These are phyloP conservation scores for Starmera quercuum DNA, from an alignment of 805 yeast genomes.

Conservation along the genomic window DNA sequence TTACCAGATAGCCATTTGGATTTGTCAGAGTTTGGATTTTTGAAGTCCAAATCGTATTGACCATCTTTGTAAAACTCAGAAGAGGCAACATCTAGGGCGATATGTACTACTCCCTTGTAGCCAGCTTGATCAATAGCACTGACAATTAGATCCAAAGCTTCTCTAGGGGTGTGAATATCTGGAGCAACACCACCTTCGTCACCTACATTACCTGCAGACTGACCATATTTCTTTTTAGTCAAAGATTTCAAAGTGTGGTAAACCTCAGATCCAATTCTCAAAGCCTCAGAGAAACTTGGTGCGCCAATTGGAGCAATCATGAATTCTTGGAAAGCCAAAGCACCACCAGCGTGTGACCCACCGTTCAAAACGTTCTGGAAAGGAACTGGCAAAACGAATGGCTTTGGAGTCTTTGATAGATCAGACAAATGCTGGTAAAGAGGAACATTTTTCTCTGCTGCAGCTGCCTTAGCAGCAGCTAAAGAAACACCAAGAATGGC, in stretches of 20 bases:
- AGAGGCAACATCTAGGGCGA: conserved; percentile 95
- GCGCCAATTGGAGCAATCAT: conserved; percentile 98
- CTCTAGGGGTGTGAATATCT: conserved; percentile 88
- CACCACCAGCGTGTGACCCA: conserved; percentile 99
- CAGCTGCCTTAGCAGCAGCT: conserved; percentile 97
- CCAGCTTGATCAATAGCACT: conserved; percentile 91
- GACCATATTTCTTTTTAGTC: conserved; percentile 94
- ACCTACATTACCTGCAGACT: conserved; percentile 99
- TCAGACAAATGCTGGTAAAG: conserved; percentile 87
- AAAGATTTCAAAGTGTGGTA: conserved; percentile 93
- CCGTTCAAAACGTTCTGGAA: conserved; percentile 99
- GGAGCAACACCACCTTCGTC: conserved; percentile 99
- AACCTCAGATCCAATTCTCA: conserved; percentile 96
- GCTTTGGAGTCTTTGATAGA: conserved; percentile 61
- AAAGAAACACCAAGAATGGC: conserved; percentile 97
- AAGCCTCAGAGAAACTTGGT: conserved; percentile 84
- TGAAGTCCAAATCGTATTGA: conserved; percentile 96
- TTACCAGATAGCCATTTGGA: conserved; percentile 87
- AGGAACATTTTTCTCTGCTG: conserved; percentile 91
- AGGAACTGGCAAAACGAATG: conserved; percentile 96
- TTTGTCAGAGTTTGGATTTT: conserved; percentile 88
- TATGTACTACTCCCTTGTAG: conserved; percentile 85
- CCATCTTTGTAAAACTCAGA: conserved; percentile 97
- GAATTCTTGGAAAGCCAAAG: conserved; percentile 98
- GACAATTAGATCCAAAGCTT: conserved; percentile 92